A percentile compares a stretch with the other conserved stretches of the same genome.
phyloP scores from a whole-genome alignment of 345 rosid species.

The Orychophragmus violaceus region DNA sequence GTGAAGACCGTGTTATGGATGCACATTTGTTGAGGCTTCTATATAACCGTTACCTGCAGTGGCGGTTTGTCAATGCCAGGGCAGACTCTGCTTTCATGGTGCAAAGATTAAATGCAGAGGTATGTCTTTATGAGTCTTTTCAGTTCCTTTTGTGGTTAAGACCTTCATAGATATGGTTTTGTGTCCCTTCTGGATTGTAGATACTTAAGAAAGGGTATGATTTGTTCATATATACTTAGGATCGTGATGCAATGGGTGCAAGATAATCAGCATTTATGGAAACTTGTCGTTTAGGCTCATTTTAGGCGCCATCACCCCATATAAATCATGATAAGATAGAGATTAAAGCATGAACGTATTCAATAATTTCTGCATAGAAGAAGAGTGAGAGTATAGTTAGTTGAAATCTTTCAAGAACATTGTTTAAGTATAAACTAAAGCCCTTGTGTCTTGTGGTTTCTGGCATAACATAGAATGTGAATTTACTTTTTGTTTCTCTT shows the following conservation, averaged over 20 bases:
- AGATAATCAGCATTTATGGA: neutral
- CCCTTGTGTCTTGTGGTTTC: neutral
- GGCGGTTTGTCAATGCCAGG: neutral
- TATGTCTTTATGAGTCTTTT: neutral
- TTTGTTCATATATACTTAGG: neutral
- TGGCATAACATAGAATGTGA: neutral
- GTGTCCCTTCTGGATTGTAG: neutral
- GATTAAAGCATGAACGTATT: neutral
- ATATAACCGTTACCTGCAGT: neutral
- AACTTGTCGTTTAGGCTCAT: neutral
- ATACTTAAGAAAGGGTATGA: neutral
- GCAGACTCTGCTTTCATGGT: neutral
- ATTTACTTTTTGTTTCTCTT: neutral
- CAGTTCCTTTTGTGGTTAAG: neutral
- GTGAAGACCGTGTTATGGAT: neutral
- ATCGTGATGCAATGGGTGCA: neutral
- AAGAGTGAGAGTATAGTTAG: neutral
- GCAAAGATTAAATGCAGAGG: neutral
- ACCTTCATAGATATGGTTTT: neutral
- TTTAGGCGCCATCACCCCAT: neutral
- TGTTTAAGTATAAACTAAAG: neutral
- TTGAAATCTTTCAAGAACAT: slow-evolving; percentile 11
- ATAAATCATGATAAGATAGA: neutral
- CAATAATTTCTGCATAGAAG: neutral
- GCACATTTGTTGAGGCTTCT: neutral